Evolutionary conservation across 106 monocot species (phyloP).

Genomic region (Dendrobium catenatum): DNA sequence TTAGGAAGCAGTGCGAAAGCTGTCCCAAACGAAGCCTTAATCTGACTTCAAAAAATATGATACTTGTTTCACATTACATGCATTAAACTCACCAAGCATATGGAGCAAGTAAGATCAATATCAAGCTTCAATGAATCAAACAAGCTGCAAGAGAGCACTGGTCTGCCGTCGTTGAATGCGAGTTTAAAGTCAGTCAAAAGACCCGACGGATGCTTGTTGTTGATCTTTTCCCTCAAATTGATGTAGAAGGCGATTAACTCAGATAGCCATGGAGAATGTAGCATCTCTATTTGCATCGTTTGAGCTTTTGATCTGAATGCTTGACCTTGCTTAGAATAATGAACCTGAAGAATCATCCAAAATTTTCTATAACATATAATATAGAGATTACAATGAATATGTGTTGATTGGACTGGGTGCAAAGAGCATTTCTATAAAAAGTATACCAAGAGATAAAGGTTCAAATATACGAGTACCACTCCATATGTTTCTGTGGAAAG

Average conservation of each 20-base stretch:
- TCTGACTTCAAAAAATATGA: no score
- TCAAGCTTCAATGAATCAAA: conserved; percentile 75
- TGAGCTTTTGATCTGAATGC: conserved; percentile 59
- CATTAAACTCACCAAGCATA: conserved; percentile 62
- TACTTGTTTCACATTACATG: not conserved
- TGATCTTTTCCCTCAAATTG: conserved; percentile 36
- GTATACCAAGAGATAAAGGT: not conserved
- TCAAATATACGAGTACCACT: no score
- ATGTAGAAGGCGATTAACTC: conserved; percentile 83
- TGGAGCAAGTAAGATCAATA: conserved; percentile 77
- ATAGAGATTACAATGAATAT: no score
- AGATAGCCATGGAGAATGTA: conserved; percentile 89
- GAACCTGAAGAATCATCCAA: conserved; percentile 31
- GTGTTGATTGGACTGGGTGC: no score
- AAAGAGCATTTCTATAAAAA: not conserved
- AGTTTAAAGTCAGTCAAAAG: conserved; percentile 55
- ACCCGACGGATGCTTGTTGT: conserved; percentile 19
- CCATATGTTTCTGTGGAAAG: no score
- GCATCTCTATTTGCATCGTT: conserved; percentile 74
- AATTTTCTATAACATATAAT: no score
- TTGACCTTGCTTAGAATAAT: conserved; percentile 82
- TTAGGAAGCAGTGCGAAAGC: no score
- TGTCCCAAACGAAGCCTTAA: no score
- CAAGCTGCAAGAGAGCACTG: conserved; percentile 44
- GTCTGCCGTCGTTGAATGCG: conserved; percentile 47